Evolutionary conservation across 2,329 filamentous ascomycete genomes (phyloP).

Genomic region (Trichophyton simii): DNA sequence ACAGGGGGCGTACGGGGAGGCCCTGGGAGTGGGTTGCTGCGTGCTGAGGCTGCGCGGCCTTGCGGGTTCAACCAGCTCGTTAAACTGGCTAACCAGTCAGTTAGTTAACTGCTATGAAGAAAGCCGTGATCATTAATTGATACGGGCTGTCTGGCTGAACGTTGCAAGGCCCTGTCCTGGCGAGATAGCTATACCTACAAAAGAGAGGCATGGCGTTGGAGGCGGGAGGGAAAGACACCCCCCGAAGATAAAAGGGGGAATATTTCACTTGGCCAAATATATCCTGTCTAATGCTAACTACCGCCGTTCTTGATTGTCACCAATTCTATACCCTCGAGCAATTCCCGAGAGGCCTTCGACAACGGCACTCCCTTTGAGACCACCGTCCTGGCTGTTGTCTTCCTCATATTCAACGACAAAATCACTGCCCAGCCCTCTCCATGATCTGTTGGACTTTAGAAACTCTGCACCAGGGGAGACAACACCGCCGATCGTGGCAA

Average conservation of each 20-base stretch:
- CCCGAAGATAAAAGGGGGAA: background rate
- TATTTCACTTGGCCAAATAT: background rate
- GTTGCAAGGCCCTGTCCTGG: no score
- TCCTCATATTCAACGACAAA: slow-evolving; percentile 52
- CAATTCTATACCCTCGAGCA: slow-evolving; percentile 75
- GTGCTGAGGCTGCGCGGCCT: background rate
- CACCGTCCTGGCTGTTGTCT: slow-evolving; percentile 32
- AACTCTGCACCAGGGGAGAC: slow-evolving; percentile 88
- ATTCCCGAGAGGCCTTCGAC: slow-evolving; percentile 81
- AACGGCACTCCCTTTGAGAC: slow-evolving; percentile 35
- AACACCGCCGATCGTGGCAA: slow-evolving; percentile 71
- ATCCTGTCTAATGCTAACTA: slow-evolving; percentile 10
- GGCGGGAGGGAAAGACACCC: background rate
- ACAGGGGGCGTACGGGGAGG: no score
- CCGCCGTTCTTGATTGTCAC: slow-evolving; percentile 38
- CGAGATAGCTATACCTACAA: no score
- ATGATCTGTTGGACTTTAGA: slow-evolving; percentile 67
- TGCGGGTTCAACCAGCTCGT: background rate
- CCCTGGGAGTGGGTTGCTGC: background rate
- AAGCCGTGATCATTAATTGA: no score
- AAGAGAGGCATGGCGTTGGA: background rate
- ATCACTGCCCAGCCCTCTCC: slow-evolving; percentile 84
- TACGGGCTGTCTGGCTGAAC: no score
- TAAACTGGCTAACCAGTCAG: no score
- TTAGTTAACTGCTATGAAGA: no score